These are phyloP conservation scores for sweet orange (Citrus sinensis) DNA, from an alignment of 345 rosid genomes.

Conservation along the genomic window DVS_A1.0 CM039162.1:29393501-29394000, in stretches of 20 bases:
- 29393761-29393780: not conserved
- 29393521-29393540: not conserved
- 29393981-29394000: not conserved
- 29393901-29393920: not conserved
- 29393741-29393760: not conserved
- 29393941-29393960: not conserved
- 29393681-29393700: not conserved
- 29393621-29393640: not conserved
- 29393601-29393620: not conserved
- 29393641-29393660: not conserved
- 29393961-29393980: not conserved
- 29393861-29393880: not conserved
- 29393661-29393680: not conserved
- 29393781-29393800: not conserved
- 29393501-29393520: not conserved
- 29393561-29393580: not conserved
- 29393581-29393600: not conserved
- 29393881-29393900: not conserved
- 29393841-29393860: not conserved
- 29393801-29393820: not conserved
- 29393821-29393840: not conserved
- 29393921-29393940: not conserved
- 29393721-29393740: not conserved
- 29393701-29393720: not conserved
- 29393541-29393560: not conserved